These are phyloP conservation scores for Clonostachys chloroleuca DNA, from an alignment of 2,329 filamentous ascomycete genomes.

Conservation along the genomic window DNA sequence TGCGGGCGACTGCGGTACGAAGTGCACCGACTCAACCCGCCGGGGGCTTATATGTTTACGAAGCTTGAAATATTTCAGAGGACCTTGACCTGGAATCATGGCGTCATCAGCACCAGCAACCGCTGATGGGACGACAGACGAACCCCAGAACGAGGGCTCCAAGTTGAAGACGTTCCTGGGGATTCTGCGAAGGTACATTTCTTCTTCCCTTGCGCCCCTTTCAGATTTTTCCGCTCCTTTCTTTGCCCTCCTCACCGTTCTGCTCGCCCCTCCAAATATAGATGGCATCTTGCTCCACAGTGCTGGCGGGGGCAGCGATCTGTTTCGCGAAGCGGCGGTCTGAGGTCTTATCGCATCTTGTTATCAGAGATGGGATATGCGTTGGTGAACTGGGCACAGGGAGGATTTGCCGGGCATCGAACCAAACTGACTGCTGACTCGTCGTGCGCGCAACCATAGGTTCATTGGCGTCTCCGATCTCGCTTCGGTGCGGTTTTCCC, in stretches of 20 bases:
- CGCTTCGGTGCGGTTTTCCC: constrained; percentile 89
- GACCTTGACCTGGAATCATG: constrained; percentile 1
- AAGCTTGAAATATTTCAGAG: too few species aligned
- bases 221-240: neutral
- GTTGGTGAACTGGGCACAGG: neutral
- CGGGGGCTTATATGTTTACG: neutral
- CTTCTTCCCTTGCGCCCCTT: neutral
- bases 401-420: neutral
- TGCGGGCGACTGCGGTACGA: too few species aligned
- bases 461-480: constrained; percentile 97
- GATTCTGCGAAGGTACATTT: constrained; percentile 78
- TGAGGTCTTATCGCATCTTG: neutral
- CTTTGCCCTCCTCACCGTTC: neutral
- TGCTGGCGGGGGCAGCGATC: neutral
- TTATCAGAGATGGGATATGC: neutral
- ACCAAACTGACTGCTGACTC: neutral
- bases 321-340: neutral
- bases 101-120: constrained; percentile 12
- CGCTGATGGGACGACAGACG: constrained; percentile 29
- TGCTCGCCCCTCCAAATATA: neutral
- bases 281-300: neutral
- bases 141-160: constrained; percentile 68
- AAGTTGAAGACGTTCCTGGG: constrained; percentile 86
- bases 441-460: constrained; percentile 36
- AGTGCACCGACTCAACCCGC: neutral